These are phyloP conservation scores for Asparagopsis taxiformis DNA, from an alignment of 31 red algal species.

Conservation along the genomic window DNA sequence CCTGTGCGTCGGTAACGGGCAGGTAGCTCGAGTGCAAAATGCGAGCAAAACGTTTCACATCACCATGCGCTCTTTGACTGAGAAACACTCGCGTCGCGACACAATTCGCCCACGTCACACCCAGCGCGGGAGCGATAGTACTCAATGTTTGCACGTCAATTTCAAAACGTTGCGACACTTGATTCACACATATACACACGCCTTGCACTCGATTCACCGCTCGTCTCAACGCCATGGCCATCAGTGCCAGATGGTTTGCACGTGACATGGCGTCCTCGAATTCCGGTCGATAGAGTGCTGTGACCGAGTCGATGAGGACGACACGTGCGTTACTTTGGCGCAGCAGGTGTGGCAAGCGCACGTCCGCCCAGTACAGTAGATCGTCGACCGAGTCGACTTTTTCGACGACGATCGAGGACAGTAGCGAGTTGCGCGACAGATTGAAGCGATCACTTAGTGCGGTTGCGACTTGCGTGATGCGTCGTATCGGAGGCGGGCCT, in stretches of 20 bases:
- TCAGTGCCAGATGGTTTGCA: conserved; percentile 17
- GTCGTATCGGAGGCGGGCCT: conserved; percentile 25
- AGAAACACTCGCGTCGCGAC: conserved; percentile 39
- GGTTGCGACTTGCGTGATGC: conserved; percentile 35
- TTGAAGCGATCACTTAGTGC: conserved; percentile 11
- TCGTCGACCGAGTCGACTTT: conserved; percentile 20
- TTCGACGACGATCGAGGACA: conserved; percentile 56
- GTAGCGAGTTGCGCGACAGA: conserved; percentile 4
- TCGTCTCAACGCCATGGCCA: conserved; percentile 29
- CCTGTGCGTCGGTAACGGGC: too few species aligned
- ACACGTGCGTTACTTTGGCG: conserved; percentile 19
- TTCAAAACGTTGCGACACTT: conserved; percentile 31
- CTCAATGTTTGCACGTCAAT: conserved; percentile 2
- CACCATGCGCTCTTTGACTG: conserved; percentile 3
- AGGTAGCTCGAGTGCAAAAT: neutral
- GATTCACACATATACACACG: conserved; percentile 55
- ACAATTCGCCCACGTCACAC: conserved; percentile 40
- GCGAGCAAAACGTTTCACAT: neutral
- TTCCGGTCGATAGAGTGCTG: conserved; percentile 48
- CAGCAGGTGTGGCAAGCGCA: conserved; percentile 46
- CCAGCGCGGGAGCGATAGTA: conserved; percentile 56
- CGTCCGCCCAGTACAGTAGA: conserved; percentile 22
- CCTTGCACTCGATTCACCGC: conserved; percentile 20
- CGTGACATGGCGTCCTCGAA: conserved; percentile 33
- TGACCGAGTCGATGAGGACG: conserved; percentile 55